These are phyloP conservation scores for Anthracocystis walkeri DNA, from an alignment of 1,284 basidiomycete genomes.

Conservation along the genomic window DNA sequence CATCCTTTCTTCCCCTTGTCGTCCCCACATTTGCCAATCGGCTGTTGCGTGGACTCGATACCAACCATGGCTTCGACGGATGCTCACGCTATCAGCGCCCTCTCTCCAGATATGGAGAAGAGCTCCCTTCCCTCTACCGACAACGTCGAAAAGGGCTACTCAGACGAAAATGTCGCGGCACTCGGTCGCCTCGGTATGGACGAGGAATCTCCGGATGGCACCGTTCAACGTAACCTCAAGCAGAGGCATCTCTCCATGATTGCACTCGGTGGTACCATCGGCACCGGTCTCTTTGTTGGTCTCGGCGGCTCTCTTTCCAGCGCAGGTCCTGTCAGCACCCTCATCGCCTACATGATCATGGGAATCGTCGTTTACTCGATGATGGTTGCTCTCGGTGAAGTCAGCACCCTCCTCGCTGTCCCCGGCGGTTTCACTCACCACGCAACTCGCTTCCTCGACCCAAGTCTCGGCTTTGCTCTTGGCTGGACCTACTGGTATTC, in stretches of 20 bases:
- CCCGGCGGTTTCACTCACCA: constrained; percentile 81
- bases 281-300: constrained; percentile 76
- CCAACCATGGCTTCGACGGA: constrained; percentile 27
- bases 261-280: constrained; percentile 64
- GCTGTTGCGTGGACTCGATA: not conserved
- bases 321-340: constrained; percentile 71
- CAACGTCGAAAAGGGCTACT: constrained; percentile 22
- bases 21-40: not conserved
- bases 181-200: constrained; percentile 41
- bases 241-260: constrained; percentile 63
- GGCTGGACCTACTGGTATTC: constrained; percentile 76
- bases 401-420: constrained; percentile 74
- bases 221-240: constrained; percentile 48
- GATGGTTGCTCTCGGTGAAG: constrained; percentile 71
- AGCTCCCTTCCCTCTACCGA: constrained; percentile 26
- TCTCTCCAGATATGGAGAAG: constrained; percentile 39
- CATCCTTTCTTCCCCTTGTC: constrained; percentile 1
- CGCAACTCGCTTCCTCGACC: constrained; percentile 82
- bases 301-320: constrained; percentile 74
- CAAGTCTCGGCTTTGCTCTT: constrained; percentile 76
- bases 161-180: constrained; percentile 11
- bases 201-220: constrained; percentile 36
- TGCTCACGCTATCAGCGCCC: constrained; percentile 6
- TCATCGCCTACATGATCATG: constrained; percentile 70
- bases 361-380: constrained; percentile 61